Percentiles rank a stretch among this genome's conserved stretches.
Evolutionary conservation across 1,284 basidiomycete species (phyloP).

Genomic region (Phellinidium pouzarii): DNA sequence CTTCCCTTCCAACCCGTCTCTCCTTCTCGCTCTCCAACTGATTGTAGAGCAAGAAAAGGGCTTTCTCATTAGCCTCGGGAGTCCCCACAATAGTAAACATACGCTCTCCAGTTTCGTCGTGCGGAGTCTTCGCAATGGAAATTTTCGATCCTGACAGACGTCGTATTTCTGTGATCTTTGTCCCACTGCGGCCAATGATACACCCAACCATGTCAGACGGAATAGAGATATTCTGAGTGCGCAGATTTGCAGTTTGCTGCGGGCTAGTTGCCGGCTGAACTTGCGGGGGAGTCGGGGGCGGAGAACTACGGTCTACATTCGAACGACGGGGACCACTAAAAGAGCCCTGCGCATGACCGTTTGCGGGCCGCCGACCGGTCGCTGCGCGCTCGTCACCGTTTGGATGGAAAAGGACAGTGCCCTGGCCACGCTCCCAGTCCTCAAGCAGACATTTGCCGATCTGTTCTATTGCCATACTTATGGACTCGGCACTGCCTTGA

Average conservation of each 20-base stretch:
- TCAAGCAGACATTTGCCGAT: constrained; percentile 94
- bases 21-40: constrained; percentile 96
- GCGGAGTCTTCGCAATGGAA: constrained; percentile 95
- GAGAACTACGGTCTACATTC: constrained; percentile 48
- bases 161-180: constrained; percentile 98
- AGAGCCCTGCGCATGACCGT: constrained; percentile 34
- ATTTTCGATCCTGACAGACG: constrained; percentile 95
- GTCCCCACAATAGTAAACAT: constrained; percentile 99
- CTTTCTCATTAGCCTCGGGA: constrained; percentile 94
- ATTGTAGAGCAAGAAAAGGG: constrained; percentile 94
- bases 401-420: constrained; percentile 95
- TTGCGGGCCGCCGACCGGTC: constrained; percentile 42
- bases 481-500: constrained; percentile 86
- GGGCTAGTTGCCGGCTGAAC: constrained; percentile 44
- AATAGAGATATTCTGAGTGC: constrained; percentile 98
- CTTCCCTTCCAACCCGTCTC: constrained; percentile 75
- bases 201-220: constrained; percentile 99
- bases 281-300: constrained; percentile 47
- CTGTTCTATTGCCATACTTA: constrained; percentile 88
- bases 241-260: constrained; percentile 67
- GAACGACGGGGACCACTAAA: constrained; percentile 47
- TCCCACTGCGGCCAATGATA: constrained; percentile 94
- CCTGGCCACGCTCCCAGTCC: constrained; percentile 91
- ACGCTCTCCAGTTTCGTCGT: constrained; percentile 96
- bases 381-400: constrained; percentile 60